Conservation (phyloP, 2,329 filamentous ascomycete species). For the Thelonectria olida region DNA sequence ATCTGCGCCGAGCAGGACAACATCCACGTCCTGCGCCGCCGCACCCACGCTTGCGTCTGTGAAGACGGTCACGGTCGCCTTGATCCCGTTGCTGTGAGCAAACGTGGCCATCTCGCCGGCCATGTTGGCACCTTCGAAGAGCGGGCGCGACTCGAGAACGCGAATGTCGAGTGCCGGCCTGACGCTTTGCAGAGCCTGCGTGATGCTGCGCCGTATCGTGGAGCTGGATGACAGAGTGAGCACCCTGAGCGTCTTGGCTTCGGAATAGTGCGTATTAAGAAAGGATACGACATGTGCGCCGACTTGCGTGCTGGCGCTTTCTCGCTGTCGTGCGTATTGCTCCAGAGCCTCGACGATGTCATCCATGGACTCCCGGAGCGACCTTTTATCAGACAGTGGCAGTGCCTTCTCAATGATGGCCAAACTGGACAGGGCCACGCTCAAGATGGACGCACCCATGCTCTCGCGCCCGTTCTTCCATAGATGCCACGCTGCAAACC, state of each 20-base stretch:
- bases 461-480: slow-evolving; percentile 73
- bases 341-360: slow-evolving; percentile 31
- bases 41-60: slow-evolving; percentile 69
- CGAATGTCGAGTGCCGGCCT: slow-evolving; percentile 60
- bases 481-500: slow-evolving; percentile 69
- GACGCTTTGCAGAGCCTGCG: slow-evolving; percentile 47
- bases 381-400: too few relatives aligned
- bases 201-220: slow-evolving; percentile 62
- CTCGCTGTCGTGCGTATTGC: slow-evolving; percentile 30
- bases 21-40: slow-evolving; percentile 60
- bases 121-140: slow-evolving; percentile 70
- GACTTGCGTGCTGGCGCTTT: slow-evolving; percentile 45
- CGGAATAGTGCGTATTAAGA: slow-evolving; percentile 40
- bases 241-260: slow-evolving; percentile 52
- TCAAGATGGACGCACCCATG: slow-evolving; percentile 70
- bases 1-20: slow-evolving; percentile 72
- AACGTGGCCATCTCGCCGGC: slow-evolving; percentile 59
- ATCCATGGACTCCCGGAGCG: slow-evolving; percentile 24
- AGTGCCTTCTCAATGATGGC: slow-evolving; percentile 49
- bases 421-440: slow-evolving; percentile 58
- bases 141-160: slow-evolving; percentile 73
- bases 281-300: slow-evolving; percentile 43
- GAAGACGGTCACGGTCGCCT: slow-evolving; percentile 55
- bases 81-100: slow-evolving; percentile 40
- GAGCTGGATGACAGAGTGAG: slow-evolving; percentile 72